Conservation (phyloP, 2,329 filamentous ascomycete species). For the Zalaria obscura region DNA sequence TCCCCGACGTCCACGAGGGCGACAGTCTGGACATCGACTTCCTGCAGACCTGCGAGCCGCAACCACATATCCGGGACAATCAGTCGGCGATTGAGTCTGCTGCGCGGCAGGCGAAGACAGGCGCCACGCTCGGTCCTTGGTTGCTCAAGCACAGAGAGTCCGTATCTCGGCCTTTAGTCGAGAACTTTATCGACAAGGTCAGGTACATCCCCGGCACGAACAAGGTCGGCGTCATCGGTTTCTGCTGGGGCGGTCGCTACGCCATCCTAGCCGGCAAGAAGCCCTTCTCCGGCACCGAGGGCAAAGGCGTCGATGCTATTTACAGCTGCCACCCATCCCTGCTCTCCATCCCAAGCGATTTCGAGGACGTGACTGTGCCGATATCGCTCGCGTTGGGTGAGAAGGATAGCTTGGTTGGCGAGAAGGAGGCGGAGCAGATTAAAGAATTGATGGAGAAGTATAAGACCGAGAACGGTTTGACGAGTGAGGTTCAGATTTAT, state of each 20-base stretch:
- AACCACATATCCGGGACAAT: conserved; percentile 22
- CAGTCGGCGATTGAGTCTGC: conserved; percentile 24
- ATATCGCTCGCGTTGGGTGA: conserved; percentile 26
- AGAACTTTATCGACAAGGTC: conserved; percentile 27
- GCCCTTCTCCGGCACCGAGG: conserved; percentile 10
- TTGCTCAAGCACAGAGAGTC: conserved; percentile 28
- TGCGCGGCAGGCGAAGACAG: conserved; percentile 24
- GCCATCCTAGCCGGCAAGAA: conserved; percentile 19
- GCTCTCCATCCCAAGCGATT: conserved; percentile 27
- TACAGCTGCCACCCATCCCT: conserved; percentile 28
- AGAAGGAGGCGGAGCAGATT: conserved; percentile 24
- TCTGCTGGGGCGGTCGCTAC: conserved; percentile 33
- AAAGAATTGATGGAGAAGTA: conserved; percentile 26
- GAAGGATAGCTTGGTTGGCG: conserved; percentile 27
- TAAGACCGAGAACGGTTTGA: conserved; percentile 16
- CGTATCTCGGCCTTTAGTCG: conserved; percentile 27
- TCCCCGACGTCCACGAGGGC: conserved; percentile 29
- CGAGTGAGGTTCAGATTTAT: conserved; percentile 27
- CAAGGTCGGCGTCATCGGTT: conserved; percentile 33
- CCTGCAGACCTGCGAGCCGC: conserved; percentile 28
- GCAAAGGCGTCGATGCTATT: conserved; percentile 24
- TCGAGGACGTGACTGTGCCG: conserved; percentile 25
- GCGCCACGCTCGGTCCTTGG: conserved; percentile 28
- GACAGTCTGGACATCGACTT: conserved; percentile 26
- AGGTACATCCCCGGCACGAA: conserved; percentile 23